These are phyloP conservation scores for Wakefieldia striispora DNA, from an alignment of 768 basidiomycete genomes.

Conservation along the genomic window DNA sequence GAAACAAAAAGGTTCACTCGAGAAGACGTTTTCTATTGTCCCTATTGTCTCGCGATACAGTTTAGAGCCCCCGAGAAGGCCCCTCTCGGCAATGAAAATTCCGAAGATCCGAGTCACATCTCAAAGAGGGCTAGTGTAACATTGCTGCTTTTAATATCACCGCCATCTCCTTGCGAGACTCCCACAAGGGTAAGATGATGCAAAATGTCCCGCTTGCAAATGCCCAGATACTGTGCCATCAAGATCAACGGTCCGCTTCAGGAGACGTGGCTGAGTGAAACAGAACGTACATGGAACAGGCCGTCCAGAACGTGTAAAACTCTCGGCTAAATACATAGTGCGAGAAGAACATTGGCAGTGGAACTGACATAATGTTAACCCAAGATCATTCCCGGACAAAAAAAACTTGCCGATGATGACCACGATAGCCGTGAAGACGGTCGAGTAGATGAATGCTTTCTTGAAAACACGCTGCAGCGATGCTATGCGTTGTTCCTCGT, in stretches of 20 bases:
- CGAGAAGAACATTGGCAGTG: conserved; percentile 40
- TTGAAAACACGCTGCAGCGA: conserved; percentile 31
- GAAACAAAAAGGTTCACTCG: conserved; percentile 13
- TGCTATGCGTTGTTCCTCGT: conserved; percentile 8
- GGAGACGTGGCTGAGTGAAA: neutral
- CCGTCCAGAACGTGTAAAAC: conserved; percentile 40
- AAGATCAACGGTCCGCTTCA: conserved; percentile 2
- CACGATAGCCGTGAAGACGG: conserved; percentile 32
- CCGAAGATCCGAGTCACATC: neutral
- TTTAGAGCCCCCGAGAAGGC: conserved; percentile 3
- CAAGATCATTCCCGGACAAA: neutral
- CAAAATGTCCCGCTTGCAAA: conserved; percentile 37
- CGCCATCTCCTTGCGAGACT: conserved; percentile 34
- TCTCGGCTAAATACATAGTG: conserved; percentile 34
- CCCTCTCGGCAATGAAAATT: neutral
- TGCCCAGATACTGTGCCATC: conserved; percentile 31
- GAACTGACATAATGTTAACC: conserved; percentile 23
- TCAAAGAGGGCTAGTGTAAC: neutral
- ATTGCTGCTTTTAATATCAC: conserved; percentile 16
- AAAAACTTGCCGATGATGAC: conserved; percentile 31
- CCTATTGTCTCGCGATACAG: conserved; percentile 18
- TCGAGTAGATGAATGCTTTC: conserved; percentile 34
- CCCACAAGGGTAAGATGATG: conserved; percentile 38
- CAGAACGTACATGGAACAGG: conserved; percentile 35
- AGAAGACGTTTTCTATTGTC: conserved; percentile 24